Evolutionary conservation across 2,329 filamentous ascomycete genomes (phyloP).

Genomic region (Hysterium pulicare): DNA sequence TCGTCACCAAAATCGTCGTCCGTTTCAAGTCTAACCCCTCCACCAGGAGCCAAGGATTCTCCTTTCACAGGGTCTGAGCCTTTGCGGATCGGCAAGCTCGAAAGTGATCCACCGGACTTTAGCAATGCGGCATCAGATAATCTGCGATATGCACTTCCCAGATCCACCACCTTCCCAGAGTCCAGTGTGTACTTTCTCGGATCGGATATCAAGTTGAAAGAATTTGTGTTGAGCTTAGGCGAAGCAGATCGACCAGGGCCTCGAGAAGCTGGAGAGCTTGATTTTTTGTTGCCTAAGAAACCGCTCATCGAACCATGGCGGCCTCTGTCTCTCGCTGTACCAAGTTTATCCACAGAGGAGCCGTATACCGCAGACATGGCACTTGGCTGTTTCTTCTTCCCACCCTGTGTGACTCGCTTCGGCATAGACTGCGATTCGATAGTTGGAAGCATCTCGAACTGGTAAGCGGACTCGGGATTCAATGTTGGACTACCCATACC

Average conservation of each 20-base stretch:
- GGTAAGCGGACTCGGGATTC: constrained; percentile 40
- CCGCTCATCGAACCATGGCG: constrained; percentile 41
- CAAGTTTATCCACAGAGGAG: constrained; percentile 20
- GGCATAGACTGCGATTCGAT: constrained; percentile 42
- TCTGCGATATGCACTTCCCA: constrained; percentile 66
- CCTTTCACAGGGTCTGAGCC: constrained; percentile 36
- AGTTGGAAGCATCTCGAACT: constrained; percentile 46
- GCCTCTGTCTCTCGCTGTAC: constrained; percentile 21
- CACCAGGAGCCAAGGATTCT: constrained; percentile 45
- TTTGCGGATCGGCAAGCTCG: constrained; percentile 59
- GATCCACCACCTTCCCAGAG: constrained; percentile 62
- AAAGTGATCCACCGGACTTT: constrained; percentile 60
- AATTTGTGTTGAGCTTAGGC: constrained; percentile 49
- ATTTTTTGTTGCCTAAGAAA: constrained; percentile 34
- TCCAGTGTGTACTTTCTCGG: constrained; percentile 52
- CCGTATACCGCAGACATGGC: constrained; percentile 47
- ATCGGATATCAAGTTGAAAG: constrained; percentile 40
- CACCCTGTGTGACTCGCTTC: constrained; percentile 42
- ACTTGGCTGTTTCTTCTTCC: constrained; percentile 38
- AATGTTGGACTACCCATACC: constrained; percentile 20
- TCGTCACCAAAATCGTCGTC: constrained; percentile 66
- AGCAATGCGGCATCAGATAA: constrained; percentile 69
- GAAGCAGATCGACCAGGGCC: constrained; percentile 33
- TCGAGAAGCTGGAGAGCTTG: constrained; percentile 35
- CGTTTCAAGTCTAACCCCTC: constrained; percentile 52